These are phyloP conservation scores for Diutina siamensis DNA, from an alignment of 1,139 yeast species.

Conservation along the genomic window DNA sequence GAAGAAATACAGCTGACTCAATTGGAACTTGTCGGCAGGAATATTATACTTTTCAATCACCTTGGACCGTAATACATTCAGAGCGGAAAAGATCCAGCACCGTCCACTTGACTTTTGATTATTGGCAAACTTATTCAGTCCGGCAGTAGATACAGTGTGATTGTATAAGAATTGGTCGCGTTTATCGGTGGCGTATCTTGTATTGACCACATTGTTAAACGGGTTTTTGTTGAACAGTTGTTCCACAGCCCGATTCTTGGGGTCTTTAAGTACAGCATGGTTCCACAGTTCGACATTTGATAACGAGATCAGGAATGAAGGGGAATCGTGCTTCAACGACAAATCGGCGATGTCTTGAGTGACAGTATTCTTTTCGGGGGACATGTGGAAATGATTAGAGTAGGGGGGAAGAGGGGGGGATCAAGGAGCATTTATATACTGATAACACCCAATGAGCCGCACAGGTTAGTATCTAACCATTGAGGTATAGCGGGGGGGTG, in stretches of 20 bases:
- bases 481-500: no score
- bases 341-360: no score
- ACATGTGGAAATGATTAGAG: no score
- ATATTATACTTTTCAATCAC: conserved; percentile 54
- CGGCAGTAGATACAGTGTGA: conserved; percentile 48
- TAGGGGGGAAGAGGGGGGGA: no score
- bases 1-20: conserved; percentile 59
- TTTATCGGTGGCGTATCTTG: conserved; percentile 16
- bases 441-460: neutral
- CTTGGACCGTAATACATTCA: conserved; percentile 55
- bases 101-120: conserved; percentile 69
- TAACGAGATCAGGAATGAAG: neutral
- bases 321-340: neutral
- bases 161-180: conserved; percentile 45
- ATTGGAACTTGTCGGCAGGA: conserved; percentile 48
- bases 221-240: conserved; percentile 44
- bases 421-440: no score
- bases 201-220: conserved; percentile 31
- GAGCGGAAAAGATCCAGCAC: conserved; percentile 83
- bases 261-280: conserved; percentile 26
- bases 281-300: neutral
- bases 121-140: conserved; percentile 48
- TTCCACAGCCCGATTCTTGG: conserved; percentile 49
- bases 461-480: no score
- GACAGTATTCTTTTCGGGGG: no score